phyloP scores from a whole-genome alignment of 1,284 basidiomycete genomes.

The Crocinoboletus sp. region DNA sequence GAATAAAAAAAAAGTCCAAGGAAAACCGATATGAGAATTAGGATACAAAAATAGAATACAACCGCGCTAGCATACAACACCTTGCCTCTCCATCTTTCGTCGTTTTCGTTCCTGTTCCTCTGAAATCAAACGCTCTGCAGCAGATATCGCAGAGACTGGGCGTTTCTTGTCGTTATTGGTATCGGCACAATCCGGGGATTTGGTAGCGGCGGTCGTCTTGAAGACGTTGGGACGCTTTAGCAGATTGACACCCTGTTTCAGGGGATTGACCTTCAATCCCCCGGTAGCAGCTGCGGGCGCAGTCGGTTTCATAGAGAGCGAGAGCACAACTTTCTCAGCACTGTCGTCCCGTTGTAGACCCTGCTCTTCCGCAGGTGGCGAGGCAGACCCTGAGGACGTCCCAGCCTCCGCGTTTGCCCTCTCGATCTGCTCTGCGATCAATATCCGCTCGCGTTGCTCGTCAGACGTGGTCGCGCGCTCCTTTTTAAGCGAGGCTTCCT shows the following conservation, averaged over 20 bases:
- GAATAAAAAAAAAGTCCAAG: not conserved
- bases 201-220: slow-evolving; percentile 42
- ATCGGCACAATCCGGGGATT: slow-evolving; percentile 29
- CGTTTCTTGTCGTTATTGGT: slow-evolving; percentile 47
- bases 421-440: slow-evolving; percentile 94
- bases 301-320: slow-evolving; percentile 54
- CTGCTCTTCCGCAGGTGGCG: slow-evolving; percentile 45
- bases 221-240: slow-evolving; percentile 75
- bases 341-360: slow-evolving; percentile 73
- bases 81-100: slow-evolving; percentile 61
- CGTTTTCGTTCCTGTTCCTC: slow-evolving; percentile 87
- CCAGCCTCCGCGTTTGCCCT: slow-evolving; percentile 59
- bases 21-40: not conserved
- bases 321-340: slow-evolving; percentile 68
- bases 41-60: slow-evolving; percentile 8
- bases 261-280: slow-evolving; percentile 57
- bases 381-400: slow-evolving; percentile 33
- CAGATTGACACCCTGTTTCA: slow-evolving; percentile 45
- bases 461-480: slow-evolving; percentile 90
- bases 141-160: slow-evolving; percentile 58
- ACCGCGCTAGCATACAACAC: slow-evolving; percentile 19
- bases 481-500: slow-evolving; percentile 90
- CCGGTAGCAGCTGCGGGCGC: slow-evolving; percentile 23
- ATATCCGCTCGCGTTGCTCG: slow-evolving; percentile 87
- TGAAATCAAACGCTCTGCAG: slow-evolving; percentile 79